Evolutionary conservation across 108 stramenopile species (phyloP).

Genomic region (Pseudonitzschia delicatissima): DNA sequence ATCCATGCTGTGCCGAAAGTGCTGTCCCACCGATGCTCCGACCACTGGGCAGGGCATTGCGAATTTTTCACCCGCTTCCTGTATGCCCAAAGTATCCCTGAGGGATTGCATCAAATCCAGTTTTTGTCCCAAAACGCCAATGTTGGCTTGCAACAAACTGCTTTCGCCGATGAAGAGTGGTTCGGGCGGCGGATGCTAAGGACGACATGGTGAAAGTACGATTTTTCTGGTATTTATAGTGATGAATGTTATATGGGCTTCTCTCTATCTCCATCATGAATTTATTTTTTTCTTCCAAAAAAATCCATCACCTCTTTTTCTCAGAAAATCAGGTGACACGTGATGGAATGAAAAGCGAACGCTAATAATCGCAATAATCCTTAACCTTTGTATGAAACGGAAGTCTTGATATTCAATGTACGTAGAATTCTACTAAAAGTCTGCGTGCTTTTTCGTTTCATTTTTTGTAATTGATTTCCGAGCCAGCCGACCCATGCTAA

Average conservation of each 20-base stretch:
- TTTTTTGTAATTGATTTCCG: no score
- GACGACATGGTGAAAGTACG: no score
- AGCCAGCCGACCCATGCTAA: no score
- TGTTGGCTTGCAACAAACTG: constrained; percentile 49
- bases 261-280: neutral
- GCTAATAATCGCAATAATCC: neutral
- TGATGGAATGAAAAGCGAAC: neutral
- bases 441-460: no score
- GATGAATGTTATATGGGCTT: neutral
- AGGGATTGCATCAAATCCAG: constrained; percentile 56
- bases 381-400: no score
- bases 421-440: no score
- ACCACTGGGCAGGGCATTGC: constrained; percentile 64
- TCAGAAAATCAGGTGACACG: neutral
- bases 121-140: constrained; percentile 74
- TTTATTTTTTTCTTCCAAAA: neutral
- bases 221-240: no score
- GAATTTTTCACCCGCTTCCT: constrained; percentile 44
- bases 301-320: neutral
- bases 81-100: constrained; percentile 39
- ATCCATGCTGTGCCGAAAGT: constrained; percentile 91
- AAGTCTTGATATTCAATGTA: no score
- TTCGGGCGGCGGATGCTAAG: neutral
- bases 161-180: no score
- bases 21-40: constrained; percentile 81